Conservation (phyloP, 2,329 filamentous ascomycete genomes). For the Colletotrichum lentis region DNA sequence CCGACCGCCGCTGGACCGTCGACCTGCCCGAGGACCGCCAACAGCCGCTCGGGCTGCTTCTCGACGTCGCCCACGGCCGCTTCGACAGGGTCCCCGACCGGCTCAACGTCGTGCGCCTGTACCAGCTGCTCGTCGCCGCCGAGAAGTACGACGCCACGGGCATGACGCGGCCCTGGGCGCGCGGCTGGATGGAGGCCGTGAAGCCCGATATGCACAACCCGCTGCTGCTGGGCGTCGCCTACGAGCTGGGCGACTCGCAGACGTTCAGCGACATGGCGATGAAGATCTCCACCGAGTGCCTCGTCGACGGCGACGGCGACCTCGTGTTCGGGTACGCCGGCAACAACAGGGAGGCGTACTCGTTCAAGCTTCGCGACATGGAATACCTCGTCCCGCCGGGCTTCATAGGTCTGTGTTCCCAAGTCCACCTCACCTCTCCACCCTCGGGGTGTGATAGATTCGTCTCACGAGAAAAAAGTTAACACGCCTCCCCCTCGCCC, state of each 20-base stretch:
- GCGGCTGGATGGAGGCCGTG: conserved; percentile 38
- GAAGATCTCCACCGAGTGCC: conserved; percentile 42
- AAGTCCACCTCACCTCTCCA: no score
- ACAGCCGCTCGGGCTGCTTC: conserved; percentile 42
- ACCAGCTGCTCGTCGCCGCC: conserved; percentile 43
- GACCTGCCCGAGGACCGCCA: conserved; percentile 46
- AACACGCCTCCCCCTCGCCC: no score
- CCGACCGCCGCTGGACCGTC: conserved; percentile 41
- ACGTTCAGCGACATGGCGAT: conserved; percentile 40
- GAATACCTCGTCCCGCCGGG: conserved; percentile 16
- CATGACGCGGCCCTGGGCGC: conserved; percentile 42
- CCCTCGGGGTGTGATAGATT: no score
- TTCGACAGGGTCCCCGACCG: conserved; percentile 42
- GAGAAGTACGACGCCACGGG: conserved; percentile 46
- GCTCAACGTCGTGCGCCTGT: conserved; percentile 42
- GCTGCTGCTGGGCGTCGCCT: conserved; percentile 45
- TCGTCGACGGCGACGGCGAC: conserved; percentile 18
- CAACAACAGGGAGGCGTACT: neutral
- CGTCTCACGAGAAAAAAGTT: no score
- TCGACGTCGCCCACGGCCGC: conserved; percentile 45
- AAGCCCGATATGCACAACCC: conserved; percentile 36
- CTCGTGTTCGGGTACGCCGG: conserved; percentile 24
- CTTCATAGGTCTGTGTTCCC: conserved; percentile 4
- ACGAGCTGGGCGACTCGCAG: conserved; percentile 44
- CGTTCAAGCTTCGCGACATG: conserved; percentile 23